Evolutionary conservation across 768 basidiomycete species (phyloP).

Genomic region (Mycena chlorophos): DNA sequence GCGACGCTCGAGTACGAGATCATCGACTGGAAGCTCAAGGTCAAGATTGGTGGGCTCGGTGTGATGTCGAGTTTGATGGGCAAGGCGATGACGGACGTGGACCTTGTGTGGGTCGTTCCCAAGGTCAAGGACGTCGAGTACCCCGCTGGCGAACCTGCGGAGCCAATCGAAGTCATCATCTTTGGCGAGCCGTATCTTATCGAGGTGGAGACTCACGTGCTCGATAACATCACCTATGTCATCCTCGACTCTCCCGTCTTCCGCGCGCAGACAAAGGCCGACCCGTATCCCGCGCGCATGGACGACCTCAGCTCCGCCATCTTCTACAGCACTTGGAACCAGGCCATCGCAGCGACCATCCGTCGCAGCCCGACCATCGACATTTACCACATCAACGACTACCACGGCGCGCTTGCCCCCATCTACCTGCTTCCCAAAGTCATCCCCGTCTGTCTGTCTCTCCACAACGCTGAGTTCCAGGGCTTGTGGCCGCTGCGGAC

Average conservation of each 20-base stretch:
- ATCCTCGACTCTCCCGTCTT: slow-evolving; percentile 95
- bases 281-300: slow-evolving; percentile 96
- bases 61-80: slow-evolving; percentile 99
- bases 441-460: slow-evolving; percentile 83
- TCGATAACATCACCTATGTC: slow-evolving; percentile 95
- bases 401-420: slow-evolving; percentile 89
- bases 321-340: slow-evolving; percentile 98
- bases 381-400: slow-evolving; percentile 94
- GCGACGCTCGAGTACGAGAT: slow-evolving; percentile 94
- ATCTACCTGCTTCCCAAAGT: slow-evolving; percentile 92
- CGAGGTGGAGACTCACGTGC: slow-evolving; percentile 88
- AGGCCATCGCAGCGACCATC: slow-evolving; percentile 91
- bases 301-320: slow-evolving; percentile 95
- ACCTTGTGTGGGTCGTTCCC: slow-evolving; percentile 89
- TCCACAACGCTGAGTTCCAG: slow-evolving; percentile 98
- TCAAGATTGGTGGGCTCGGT: slow-evolving; percentile 96
- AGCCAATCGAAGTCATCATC: slow-evolving; percentile 94
- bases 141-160: slow-evolving; percentile 85
- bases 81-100: slow-evolving; percentile 97
- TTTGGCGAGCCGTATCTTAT: slow-evolving; percentile 95
- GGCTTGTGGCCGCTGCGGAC: slow-evolving; percentile 95
- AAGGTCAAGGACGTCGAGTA: slow-evolving; percentile 96
- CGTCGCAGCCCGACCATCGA: slow-evolving; percentile 85
- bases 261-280: slow-evolving; percentile 93
- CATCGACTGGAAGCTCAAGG: slow-evolving; percentile 96